Percentiles rank a stretch among this genome's conserved stretches.
These are phyloP conservation scores for Lotus japonicus DNA, from an alignment of 306 rosid species.

Conservation along the genomic window DNA sequence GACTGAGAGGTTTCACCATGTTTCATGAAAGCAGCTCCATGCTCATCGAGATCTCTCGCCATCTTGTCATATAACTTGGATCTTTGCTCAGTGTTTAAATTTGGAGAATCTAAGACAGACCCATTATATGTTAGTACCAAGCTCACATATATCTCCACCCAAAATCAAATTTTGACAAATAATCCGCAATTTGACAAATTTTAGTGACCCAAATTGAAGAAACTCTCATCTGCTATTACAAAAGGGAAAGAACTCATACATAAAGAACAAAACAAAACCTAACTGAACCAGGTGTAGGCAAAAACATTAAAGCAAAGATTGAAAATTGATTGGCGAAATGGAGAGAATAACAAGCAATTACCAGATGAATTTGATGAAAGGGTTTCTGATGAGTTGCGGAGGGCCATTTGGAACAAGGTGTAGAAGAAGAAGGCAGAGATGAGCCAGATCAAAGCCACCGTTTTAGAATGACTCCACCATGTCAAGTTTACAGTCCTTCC, in stretches of 20 bases:
- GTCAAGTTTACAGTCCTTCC: conserved; percentile 1
- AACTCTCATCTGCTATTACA: neutral
- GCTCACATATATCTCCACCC: neutral
- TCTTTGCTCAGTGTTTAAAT: conserved; percentile 44
- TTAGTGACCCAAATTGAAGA: neutral
- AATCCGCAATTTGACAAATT: neutral
- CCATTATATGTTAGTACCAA: conserved; percentile 6
- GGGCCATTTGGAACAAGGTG: conserved; percentile 58
- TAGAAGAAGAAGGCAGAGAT: conserved; percentile 50
- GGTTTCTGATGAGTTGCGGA: conserved; percentile 32
- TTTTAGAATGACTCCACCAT: conserved; percentile 39
- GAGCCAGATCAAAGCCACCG: conserved; percentile 56
- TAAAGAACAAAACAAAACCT: neutral
- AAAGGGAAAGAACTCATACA: neutral
- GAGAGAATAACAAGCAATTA: neutral
- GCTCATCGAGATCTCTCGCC: conserved; percentile 73
- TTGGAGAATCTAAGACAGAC: conserved; percentile 34
- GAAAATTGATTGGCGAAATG: neutral
- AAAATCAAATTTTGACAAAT: conserved; percentile 19
- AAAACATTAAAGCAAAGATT: neutral
- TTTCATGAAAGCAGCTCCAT: conserved; percentile 71
- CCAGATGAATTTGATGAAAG: conserved; percentile 28
- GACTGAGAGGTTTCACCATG: conserved; percentile 92
- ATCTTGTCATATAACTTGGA: conserved; percentile 67
- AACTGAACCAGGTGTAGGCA: neutral